A percentile compares a stretch with the other conserved stretches of the same genome.
These are phyloP conservation scores for Dendrobium chrysotoxum DNA, from an alignment of 106 monocot genomes.

Conservation along the genomic window DNA sequence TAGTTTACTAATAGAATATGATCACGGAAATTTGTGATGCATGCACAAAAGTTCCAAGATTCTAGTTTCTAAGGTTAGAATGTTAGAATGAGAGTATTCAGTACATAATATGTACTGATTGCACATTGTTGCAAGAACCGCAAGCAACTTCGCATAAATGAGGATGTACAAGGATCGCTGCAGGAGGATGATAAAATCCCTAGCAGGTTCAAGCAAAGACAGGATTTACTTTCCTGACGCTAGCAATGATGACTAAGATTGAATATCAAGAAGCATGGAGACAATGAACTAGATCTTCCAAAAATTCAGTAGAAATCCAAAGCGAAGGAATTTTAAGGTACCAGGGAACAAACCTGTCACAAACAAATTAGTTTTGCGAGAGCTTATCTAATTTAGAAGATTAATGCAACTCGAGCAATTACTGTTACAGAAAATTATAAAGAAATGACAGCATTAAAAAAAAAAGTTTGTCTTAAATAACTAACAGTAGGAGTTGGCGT, in stretches of 20 bases:
- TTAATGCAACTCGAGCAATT: neutral
- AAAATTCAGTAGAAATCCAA: neutral
- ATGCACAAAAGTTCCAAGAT: neutral
- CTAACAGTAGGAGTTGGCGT: conserved; percentile 57
- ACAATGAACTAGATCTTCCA: neutral
- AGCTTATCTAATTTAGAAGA: neutral
- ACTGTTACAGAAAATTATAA: neutral
- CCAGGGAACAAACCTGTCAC: neutral
- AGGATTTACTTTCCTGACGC: neutral
- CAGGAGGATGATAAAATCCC: neutral
- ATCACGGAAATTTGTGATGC: neutral
- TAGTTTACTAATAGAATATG: neutral
- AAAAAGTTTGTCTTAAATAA: neutral
- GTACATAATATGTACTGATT: too few relatives aligned
- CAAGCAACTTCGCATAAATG: neutral
- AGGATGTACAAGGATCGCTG: neutral
- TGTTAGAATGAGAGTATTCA: neutral
- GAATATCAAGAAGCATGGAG: neutral
- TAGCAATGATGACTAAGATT: neutral
- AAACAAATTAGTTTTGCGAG: neutral
- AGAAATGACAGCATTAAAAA: neutral
- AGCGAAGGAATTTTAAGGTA: neutral
- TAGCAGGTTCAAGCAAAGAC: too few relatives aligned
- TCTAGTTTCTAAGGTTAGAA: neutral
- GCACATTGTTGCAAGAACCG: neutral